phyloP scores from a whole-genome alignment of 768 basidiomycete species.

The Collybiopsis luxurians region DNA sequence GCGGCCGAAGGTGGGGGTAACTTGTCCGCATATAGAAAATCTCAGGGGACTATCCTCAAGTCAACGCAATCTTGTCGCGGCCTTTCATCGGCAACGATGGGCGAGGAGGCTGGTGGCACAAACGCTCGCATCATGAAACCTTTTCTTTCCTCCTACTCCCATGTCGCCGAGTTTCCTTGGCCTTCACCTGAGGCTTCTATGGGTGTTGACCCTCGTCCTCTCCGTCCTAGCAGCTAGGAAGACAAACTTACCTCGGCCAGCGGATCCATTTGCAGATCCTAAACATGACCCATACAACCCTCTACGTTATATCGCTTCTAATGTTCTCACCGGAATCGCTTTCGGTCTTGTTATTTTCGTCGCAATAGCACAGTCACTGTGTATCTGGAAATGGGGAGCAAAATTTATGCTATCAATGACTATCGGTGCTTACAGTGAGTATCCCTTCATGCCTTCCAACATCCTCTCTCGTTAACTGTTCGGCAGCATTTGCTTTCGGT shows the following conservation, averaged over 20 bases:
- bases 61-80: no score
- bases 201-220: conserved; percentile 7
- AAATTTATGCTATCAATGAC: conserved; percentile 62
- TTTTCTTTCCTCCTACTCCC: not conserved
- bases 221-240: conserved; percentile 14
- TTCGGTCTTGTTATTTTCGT: conserved; percentile 39
- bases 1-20: no score
- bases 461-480: no score
- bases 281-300: conserved; percentile 52
- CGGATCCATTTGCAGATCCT: conserved; percentile 47
- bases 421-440: conserved; percentile 57
- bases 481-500: conserved; percentile 53
- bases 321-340: conserved; percentile 48
- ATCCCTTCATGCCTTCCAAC: not conserved
- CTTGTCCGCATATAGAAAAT: no score
- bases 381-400: conserved; percentile 42
- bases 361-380: conserved; percentile 42
- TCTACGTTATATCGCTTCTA: conserved; percentile 53
- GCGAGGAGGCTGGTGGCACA: no score
- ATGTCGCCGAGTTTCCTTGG: not conserved
- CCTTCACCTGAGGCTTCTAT: conserved; percentile 3
- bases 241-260: conserved; percentile 23
- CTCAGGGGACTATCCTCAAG: no score
- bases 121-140: no score
- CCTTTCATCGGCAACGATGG: no score